Evolutionary conservation across 2,329 filamentous ascomycete species (phyloP).

Genomic region (Myriangium duriaei): DNA sequence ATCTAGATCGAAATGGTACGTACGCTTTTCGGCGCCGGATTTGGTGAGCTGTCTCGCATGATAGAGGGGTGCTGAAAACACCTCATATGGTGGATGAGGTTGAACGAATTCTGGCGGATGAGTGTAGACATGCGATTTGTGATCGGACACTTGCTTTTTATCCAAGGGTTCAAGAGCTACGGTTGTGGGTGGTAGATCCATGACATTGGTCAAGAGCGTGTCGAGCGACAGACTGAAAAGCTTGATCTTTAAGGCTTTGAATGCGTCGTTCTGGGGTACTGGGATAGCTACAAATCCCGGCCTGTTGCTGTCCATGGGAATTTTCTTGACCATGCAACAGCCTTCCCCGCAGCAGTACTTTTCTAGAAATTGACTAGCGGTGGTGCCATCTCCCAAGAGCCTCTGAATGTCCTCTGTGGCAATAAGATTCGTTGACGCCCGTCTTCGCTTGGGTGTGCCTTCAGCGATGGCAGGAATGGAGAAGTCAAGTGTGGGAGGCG

Average conservation of each 20-base stretch:
- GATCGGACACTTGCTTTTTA: conserved; percentile 29
- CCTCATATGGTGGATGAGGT: conserved; percentile 84
- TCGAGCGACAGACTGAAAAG: conserved; percentile 60
- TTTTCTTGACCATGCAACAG: conserved; percentile 47
- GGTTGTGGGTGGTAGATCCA: conserved; percentile 61
- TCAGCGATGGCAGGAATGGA: conserved; percentile 2
- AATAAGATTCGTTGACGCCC: conserved; percentile 56
- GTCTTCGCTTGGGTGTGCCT: conserved; percentile 26
- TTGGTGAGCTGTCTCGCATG: conserved; percentile 77
- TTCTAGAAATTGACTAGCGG: conserved; percentile 47
- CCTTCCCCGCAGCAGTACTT: conserved; percentile 54
- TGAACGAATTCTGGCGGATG: conserved; percentile 85
- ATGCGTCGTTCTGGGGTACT: conserved; percentile 72
- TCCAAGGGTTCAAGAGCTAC: conserved; percentile 41
- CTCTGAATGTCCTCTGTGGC: conserved; percentile 47
- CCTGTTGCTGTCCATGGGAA: conserved; percentile 35
- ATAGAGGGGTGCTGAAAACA: conserved; percentile 80
- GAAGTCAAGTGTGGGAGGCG: not conserved
- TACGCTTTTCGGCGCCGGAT: conserved; percentile 84
- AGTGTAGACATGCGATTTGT: conserved; percentile 30
- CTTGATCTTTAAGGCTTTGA: conserved; percentile 62
- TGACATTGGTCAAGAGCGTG: conserved; percentile 57
- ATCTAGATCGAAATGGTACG: conserved; percentile 94
- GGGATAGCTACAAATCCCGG: conserved; percentile 36
- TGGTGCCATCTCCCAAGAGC: conserved; percentile 43